Conservation (phyloP, 1,139 yeast genomes). For the Hyphopichia khmerensis region DNA sequence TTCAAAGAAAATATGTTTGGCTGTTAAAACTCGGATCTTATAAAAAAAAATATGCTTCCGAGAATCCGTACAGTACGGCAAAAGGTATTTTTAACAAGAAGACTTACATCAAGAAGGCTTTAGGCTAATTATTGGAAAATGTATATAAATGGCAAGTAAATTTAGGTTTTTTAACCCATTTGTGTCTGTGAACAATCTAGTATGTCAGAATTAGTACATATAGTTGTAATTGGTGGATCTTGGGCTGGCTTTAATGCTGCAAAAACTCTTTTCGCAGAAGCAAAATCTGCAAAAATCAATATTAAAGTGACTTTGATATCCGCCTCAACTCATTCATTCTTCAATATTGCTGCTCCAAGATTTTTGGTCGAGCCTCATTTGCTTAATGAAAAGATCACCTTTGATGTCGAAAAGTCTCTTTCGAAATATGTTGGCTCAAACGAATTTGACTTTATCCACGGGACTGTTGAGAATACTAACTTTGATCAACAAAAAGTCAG, state of each 20-base stretch:
- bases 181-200: too few relatives aligned
- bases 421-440: conserved; percentile 11
- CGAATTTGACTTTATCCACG: conserved; percentile 18
- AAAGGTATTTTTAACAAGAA: too few relatives aligned
- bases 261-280: conserved; percentile 8
- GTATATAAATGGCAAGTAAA: too few relatives aligned
- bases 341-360: conserved; percentile 30
- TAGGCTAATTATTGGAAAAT: too few relatives aligned
- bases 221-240: conserved; percentile 29
- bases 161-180: too few relatives aligned
- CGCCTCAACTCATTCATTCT: conserved; percentile 17
- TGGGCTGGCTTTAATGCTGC: conserved; percentile 23
- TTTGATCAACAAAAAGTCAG: conserved; percentile 10
- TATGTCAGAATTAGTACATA: background rate
- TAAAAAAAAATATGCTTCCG: too few relatives aligned
- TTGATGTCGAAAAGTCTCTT: conserved; percentile 17
- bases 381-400: conserved; percentile 16
- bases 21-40: too few relatives aligned
- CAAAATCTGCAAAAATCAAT: conserved; percentile 12
- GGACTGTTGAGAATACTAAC: conserved; percentile 22
- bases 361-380: conserved; percentile 24
- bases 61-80: too few relatives aligned
- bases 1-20: too few relatives aligned
- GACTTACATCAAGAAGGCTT: too few relatives aligned
- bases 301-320: conserved; percentile 18